Evolutionary conservation across 2,329 filamentous ascomycete genomes (phyloP).

Genomic region (Daldinia sp.): DNA sequence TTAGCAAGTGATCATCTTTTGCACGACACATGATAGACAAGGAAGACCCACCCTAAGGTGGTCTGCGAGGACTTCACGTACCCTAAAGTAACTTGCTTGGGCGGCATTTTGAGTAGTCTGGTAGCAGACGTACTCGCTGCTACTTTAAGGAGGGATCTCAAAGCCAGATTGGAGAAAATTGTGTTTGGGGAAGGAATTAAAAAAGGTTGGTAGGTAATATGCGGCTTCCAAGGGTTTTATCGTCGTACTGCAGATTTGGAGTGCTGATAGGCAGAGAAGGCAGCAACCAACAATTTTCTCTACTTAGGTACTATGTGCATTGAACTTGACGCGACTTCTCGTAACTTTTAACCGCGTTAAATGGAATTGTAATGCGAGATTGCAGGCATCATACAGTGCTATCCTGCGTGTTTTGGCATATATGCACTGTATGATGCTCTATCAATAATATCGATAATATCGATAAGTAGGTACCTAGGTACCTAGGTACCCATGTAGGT

Average conservation of each 20-base stretch:
- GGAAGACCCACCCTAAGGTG: constrained; percentile 46
- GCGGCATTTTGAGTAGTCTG: constrained; percentile 44
- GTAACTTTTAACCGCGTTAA: constrained; percentile 36
- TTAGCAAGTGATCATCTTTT: constrained; percentile 22
- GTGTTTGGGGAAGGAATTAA: constrained; percentile 8
- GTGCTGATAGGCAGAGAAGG: constrained; percentile 11
- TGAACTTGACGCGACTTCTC: constrained; percentile 29
- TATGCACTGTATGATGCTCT: constrained; percentile 10
- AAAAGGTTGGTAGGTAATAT: background rate
- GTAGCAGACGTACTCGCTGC: constrained; percentile 39
- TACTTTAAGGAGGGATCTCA: constrained; percentile 36
- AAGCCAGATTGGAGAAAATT: constrained; percentile 40
- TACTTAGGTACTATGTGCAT: background rate
- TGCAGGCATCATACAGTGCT: constrained; percentile 28
- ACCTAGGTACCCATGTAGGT: background rate
- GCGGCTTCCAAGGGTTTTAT: background rate
- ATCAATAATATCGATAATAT: no score
- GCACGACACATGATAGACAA: background rate
- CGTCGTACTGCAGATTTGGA: background rate
- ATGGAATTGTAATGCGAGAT: constrained; percentile 39
- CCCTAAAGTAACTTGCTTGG: constrained; percentile 49
- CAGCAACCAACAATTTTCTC: constrained; percentile 7
- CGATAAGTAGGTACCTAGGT: constrained; percentile 24
- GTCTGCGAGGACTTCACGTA: constrained; percentile 49
- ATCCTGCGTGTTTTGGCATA: background rate